phyloP scores from a whole-genome alignment of 2,329 filamentous ascomycete species.

The Colletotrichum kahawae region DNA sequence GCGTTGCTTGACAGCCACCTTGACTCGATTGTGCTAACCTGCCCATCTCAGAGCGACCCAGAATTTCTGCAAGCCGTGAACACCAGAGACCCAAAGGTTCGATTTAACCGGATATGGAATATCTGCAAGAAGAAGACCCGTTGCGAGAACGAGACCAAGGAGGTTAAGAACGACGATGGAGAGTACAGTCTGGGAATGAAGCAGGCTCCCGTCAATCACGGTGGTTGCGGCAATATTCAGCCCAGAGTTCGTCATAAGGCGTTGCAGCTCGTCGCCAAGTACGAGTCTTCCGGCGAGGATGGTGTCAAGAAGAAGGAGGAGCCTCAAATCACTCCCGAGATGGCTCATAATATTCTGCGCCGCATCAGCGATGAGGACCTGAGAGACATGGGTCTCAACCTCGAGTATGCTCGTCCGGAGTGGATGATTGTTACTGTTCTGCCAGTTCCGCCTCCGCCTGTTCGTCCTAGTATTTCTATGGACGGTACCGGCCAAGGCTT shows the following conservation, averaged over 20 bases:
- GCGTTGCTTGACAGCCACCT: constrained; percentile 60
- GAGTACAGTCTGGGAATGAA: constrained; percentile 68
- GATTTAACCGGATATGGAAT: constrained; percentile 92
- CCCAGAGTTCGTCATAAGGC: constrained; percentile 88
- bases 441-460: constrained; percentile 92
- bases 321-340: constrained; percentile 79
- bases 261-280: constrained; percentile 77
- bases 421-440: constrained; percentile 98
- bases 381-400: constrained; percentile 86
- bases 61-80: constrained; percentile 83
- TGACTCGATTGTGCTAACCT: constrained; percentile 65
- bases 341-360: constrained; percentile 85
- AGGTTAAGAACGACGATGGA: constrained; percentile 68
- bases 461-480: constrained; percentile 95
- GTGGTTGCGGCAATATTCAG: constrained; percentile 91
- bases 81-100: constrained; percentile 89
- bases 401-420: constrained; percentile 93
- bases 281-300: constrained; percentile 81
- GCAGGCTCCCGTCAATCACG: constrained; percentile 70
- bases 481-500: constrained; percentile 91
- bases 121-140: constrained; percentile 87
- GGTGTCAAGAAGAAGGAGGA: constrained; percentile 76
- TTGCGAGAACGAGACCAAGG: constrained; percentile 81
- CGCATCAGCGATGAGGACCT: constrained; percentile 84
- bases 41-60: constrained; percentile 73